These are phyloP conservation scores for Pterulicium gracile DNA, from an alignment of 1,284 basidiomycete species.

Conservation along the genomic window DNA sequence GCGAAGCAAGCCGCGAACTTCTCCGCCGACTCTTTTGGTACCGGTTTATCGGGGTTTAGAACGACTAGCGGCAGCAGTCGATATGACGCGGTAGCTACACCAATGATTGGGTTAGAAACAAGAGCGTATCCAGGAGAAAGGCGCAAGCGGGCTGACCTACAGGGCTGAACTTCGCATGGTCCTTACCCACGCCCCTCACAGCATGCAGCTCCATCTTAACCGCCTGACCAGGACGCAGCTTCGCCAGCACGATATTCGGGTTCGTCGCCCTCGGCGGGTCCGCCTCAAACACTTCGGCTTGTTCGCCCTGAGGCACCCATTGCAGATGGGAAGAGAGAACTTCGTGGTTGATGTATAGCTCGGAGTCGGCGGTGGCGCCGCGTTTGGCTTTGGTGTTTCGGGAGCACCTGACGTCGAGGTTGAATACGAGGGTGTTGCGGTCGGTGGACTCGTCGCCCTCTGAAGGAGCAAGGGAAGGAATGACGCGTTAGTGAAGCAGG, in stretches of 20 bases:
- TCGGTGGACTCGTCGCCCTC: slow-evolving; percentile 65
- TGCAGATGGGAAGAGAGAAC: slow-evolving; percentile 73
- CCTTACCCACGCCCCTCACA: slow-evolving; percentile 89
- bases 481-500: background rate
- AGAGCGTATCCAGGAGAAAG: slow-evolving; percentile 2
- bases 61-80: slow-evolving; percentile 85
- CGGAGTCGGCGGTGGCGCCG: slow-evolving; percentile 49
- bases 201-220: slow-evolving; percentile 87
- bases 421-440: slow-evolving; percentile 88
- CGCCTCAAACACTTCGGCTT: slow-evolving; percentile 41
- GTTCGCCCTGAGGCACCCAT: slow-evolving; percentile 87
- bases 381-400: slow-evolving; percentile 42
- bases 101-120: background rate
- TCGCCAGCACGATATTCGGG: slow-evolving; percentile 85
- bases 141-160: slow-evolving; percentile 54
- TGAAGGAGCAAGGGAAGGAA: slow-evolving; percentile 4
- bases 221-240: slow-evolving; percentile 83
- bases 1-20: slow-evolving; percentile 89
- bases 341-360: slow-evolving; percentile 62
- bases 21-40: slow-evolving; percentile 50
- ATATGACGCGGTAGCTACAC: slow-evolving; percentile 85
- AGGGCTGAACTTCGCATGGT: slow-evolving; percentile 97
- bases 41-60: slow-evolving; percentile 50
- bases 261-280: slow-evolving; percentile 65
- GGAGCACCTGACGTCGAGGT: slow-evolving; percentile 64